Base-by-base conservation (phyloP, 2,329 filamentous ascomycete genomes). In the Hypoxylon sp. region DNA sequence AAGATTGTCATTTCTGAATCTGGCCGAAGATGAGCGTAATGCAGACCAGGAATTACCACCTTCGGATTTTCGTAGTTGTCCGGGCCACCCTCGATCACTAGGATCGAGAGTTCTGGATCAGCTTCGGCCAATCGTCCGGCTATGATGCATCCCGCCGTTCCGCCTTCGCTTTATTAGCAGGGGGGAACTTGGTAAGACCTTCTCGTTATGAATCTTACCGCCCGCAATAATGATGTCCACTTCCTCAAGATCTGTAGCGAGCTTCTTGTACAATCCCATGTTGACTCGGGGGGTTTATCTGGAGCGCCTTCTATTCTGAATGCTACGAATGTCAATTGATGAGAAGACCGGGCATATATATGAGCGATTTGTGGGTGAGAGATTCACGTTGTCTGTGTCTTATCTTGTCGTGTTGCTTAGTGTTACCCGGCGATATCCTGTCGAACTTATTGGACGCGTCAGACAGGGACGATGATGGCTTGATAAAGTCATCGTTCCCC, bases 41-140 rank as follows among this genome's bases (percentile, higher is more conserved):
- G 88, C 8, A 86, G 74, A 0, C 80, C 85, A 0, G 87, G 86
- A 45, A 84, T 80, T 6, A 64, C 55, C 4, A 76, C 50, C n/a
- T 27, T 61, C 11, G 37, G 52, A 12, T 63, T 50, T 14, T 65
- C 48, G 48, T 63, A 65, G 37, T 67, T 70, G 14, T 70, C 61
- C 19, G 55, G 61, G 5, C 68, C 68, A 2, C 63, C 56, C 43
- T 70, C 68, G 12, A 70, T 61, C 2, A 70, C 55, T 5, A 70
- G 55, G 41, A 70, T 69, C 11, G 68, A 69, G 11, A 70, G 66
- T 8, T 9, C 50, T 2, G 66, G 68, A 57, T 70, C 63, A 29
- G 66, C 61, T 46, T 67, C 66, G 9, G 68, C 61, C 9, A 70
- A 41, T 9, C 68, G 55, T 14, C 61, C 64, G 7, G 68, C 68